These are phyloP conservation scores for Leptographium wingfieldii DNA, from an alignment of 2,329 filamentous ascomycete genomes.

Conservation along the genomic window DNA sequence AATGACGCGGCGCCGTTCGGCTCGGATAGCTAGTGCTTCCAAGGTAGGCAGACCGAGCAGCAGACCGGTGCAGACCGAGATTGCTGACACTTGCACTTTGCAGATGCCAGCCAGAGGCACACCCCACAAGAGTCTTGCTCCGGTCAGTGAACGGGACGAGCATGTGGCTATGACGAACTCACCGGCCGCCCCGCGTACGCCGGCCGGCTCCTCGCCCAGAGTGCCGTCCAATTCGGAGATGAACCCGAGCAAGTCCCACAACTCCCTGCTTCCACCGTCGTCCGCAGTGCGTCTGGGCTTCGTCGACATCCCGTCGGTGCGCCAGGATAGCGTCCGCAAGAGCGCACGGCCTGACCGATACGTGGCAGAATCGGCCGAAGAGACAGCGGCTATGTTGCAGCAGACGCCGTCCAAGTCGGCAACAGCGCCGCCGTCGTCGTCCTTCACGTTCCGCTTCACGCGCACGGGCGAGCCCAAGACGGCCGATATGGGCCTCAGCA, in stretches of 20 bases:
- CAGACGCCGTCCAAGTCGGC: conserved; percentile 51
- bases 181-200: conserved; percentile 34
- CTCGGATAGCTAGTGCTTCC: conserved; percentile 27
- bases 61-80: neutral
- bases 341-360: conserved; percentile 19
- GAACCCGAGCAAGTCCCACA: conserved; percentile 77
- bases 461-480: conserved; percentile 22
- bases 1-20: conserved; percentile 24
- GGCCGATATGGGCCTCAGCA: conserved; percentile 39
- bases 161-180: conserved; percentile 20
- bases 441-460: conserved; percentile 54
- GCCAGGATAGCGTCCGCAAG: conserved; percentile 3
- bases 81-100: neutral
- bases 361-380: conserved; percentile 9
- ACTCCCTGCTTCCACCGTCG: conserved; percentile 63
- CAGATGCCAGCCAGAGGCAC: neutral
- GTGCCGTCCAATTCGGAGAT: conserved; percentile 70
- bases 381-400: conserved; percentile 29
- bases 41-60: conserved; percentile 17
- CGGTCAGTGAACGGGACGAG: neutral
- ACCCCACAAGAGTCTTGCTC: neutral
- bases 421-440: conserved; percentile 34
- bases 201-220: conserved; percentile 49
- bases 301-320: conserved; percentile 46
- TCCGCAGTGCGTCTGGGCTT: conserved; percentile 76